Base-by-base conservation (phyloP, 2,329 filamentous ascomycete species). In the Teratosphaeria destructans region DNA sequence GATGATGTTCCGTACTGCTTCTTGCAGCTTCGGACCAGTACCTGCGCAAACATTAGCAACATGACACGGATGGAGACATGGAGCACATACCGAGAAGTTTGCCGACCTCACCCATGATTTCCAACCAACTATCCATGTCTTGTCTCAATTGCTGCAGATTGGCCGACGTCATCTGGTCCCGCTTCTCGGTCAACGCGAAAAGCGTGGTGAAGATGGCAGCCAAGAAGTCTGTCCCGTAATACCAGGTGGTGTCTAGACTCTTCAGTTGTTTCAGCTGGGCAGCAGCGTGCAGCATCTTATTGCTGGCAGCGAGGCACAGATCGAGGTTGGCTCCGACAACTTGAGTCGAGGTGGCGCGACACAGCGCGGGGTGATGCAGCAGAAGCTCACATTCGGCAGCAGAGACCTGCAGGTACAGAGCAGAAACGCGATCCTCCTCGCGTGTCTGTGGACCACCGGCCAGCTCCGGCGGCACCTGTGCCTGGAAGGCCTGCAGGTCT, bases 201-300 rank as follows among this genome's bases (percentile, higher is more conserved):
- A 93, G 75, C 14, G 82, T 85, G 0, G 87, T 88, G 66, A 90
- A 89, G 59, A 89, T 85, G 29, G 87, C 87, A 52, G 86, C 84
- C 12, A 89, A 79, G 67, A 89, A 90, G 5, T 89, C 81, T 0
- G 88, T 85, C 55, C 84, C 80, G 55, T 87, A 86, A 66, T 89
- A 88, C 87, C 88, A 92, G 0, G 88, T 90, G 1, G 87, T 89
- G 68, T 93, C 89, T 3, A 92, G 75, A 53, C 84, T 85, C 67
- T 87, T 88, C 60, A 85, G 77, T 64, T 79, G 80, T 60, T 83
- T 81, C 55, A 92, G 73, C 57, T 83, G 77, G 26, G 79, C 77
- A 5, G 85, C 82, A 29, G 81, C 79, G 26, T 78, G 76, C 2
- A 92, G 76, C 73, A 90, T 83, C 62, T 85, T 81, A 54, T 81